phyloP scores from a whole-genome alignment of 495 filamentous ascomycete genomes.

The Talaromyces borbonicus region DNA sequence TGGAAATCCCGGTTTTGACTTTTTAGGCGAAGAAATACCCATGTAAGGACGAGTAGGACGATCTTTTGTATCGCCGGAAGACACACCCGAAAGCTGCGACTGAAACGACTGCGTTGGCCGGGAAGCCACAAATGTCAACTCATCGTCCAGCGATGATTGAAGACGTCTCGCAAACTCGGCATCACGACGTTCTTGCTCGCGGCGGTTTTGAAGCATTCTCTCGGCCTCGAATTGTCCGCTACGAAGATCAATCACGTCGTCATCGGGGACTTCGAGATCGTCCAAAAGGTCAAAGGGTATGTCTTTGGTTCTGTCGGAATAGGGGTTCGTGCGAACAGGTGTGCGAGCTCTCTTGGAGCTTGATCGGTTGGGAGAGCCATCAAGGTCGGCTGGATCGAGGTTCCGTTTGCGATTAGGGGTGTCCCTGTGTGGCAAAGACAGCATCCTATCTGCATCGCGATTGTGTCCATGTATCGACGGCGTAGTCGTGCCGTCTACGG shows the following conservation, averaged over 20 bases:
- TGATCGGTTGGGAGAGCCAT: neutral
- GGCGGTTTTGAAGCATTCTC: slow-evolving; percentile 20
- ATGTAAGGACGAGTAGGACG: neutral
- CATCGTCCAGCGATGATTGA: slow-evolving; percentile 14
- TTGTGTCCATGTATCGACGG: too few species aligned
- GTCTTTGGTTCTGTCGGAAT: too few species aligned
- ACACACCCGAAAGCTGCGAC: slow-evolving; percentile 6
- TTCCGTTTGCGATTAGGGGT: neutral
- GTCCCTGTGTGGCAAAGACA: neutral
- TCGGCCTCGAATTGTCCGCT: slow-evolving; percentile 17
- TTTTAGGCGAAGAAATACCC: too few species aligned
- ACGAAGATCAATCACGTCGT: slow-evolving; percentile 1
- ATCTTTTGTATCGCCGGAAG: neutral
- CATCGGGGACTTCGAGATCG: neutral
- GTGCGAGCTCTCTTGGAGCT: slow-evolving; percentile 1
- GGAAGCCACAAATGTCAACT: slow-evolving; percentile 6
- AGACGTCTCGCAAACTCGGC: slow-evolving; percentile 38
- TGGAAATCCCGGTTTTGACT: too few species aligned
- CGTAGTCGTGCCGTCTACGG: too few species aligned
- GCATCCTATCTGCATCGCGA: neutral
- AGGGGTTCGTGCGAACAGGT: neutral
- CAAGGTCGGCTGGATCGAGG: neutral
- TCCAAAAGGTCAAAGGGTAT: too few species aligned
- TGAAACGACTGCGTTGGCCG: slow-evolving; percentile 4
- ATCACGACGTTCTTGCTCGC: slow-evolving; percentile 35